Conservation (phyloP, 106 monocot genomes). For the Platanthera guangdongensis region DNA sequence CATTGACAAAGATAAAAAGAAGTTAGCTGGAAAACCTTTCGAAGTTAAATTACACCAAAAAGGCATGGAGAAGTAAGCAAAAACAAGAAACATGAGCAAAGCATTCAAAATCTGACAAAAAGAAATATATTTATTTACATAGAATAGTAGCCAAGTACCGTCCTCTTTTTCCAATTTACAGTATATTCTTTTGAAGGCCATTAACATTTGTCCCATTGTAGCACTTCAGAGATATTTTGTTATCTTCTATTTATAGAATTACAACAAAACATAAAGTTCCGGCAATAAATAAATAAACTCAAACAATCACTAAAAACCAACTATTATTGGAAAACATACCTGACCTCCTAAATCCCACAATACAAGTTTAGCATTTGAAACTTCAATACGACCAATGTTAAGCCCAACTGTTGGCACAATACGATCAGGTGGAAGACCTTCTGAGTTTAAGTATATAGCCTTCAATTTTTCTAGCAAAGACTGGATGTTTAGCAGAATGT, state of each 20-base stretch:
- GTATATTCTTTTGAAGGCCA: not conserved
- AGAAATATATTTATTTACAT: too few species aligned
- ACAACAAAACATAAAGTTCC: not conserved
- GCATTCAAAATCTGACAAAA: too few species aligned
- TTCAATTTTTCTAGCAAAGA: constrained; percentile 93
- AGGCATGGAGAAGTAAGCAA: too few species aligned
- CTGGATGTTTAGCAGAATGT: constrained; percentile 23
- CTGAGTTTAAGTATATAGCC: constrained; percentile 59
- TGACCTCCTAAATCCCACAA: constrained; percentile 99
- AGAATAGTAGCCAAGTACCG: not conserved
- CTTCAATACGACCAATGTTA: constrained; percentile 91
- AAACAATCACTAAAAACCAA: not conserved
- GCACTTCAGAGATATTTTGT: not conserved
- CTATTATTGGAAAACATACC: constrained; percentile 38
- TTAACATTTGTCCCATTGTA: not conserved
- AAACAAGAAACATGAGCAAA: too few species aligned
- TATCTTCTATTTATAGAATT: not conserved
- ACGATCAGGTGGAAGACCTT: constrained; percentile 87
- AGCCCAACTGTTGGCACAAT: constrained; percentile 98
- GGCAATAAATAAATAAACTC: too few species aligned
- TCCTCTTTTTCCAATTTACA: not conserved
- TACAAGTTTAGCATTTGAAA: constrained; percentile 77
- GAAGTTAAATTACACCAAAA: too few species aligned
- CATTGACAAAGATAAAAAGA: too few species aligned
- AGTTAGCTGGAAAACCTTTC: too few species aligned